Evolutionary conservation across 2,329 filamentous ascomycete genomes (phyloP).

Genomic region (Microthyrium microscopicum): DNA sequence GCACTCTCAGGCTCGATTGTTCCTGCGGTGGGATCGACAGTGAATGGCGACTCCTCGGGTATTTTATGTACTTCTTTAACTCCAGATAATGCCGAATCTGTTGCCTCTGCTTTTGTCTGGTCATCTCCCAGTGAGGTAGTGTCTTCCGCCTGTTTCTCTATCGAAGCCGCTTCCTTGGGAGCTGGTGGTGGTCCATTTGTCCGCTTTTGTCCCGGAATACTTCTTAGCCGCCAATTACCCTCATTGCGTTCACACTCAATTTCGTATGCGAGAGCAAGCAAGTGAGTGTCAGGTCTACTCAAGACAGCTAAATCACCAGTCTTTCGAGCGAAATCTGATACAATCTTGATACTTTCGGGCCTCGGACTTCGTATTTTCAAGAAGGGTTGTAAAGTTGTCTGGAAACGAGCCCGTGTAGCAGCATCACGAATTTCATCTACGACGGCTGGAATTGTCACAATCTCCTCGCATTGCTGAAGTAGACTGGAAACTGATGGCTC

Average conservation of each 20-base stretch:
- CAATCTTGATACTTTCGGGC: conserved; percentile 60
- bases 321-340: conserved; percentile 70
- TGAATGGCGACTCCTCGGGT: no score
- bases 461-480: conserved; percentile 54
- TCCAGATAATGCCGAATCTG: background rate
- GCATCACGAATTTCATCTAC: conserved; percentile 76
- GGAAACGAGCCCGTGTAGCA: conserved; percentile 60
- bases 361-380: conserved; percentile 58
- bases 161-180: conserved; percentile 21
- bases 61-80: no score
- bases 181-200: conserved; percentile 52
- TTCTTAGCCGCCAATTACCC: conserved; percentile 75
- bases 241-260: conserved; percentile 80
- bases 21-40: no score
- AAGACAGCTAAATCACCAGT: conserved; percentile 83
- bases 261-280: conserved; percentile 84
- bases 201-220: conserved; percentile 59
- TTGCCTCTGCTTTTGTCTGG: conserved; percentile 1
- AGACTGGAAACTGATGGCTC: conserved; percentile 72
- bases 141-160: conserved; percentile 12
- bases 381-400: conserved; percentile 76
- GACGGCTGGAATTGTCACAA: conserved; percentile 75
- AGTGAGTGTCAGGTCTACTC: conserved; percentile 74
- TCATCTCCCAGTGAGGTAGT: conserved; percentile 7
- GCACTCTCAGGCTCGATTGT: background rate